Percentiles rank a stretch among this genome's conserved stretches.
Evolutionary conservation across 1,284 basidiomycete species (phyloP).

Genomic region (Cystobasidium slooffiae): DNA sequence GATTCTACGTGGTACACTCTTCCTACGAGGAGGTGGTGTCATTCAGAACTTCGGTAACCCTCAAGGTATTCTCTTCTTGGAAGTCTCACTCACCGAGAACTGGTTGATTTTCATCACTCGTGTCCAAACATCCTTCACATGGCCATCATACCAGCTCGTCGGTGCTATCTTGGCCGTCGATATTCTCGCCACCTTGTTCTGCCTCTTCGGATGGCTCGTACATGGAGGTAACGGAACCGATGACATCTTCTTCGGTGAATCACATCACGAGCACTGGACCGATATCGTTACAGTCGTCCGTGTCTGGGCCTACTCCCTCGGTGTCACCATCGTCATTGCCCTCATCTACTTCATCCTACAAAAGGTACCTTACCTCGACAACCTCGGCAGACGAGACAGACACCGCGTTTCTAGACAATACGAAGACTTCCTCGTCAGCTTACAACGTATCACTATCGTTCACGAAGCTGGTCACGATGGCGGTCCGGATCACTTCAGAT

Average conservation of each 20-base stretch:
- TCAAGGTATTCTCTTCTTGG: conserved; percentile 64
- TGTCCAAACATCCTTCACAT: conserved; percentile 47
- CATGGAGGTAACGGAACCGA: conserved; percentile 58
- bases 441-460: conserved; percentile 42
- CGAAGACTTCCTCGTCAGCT: conserved; percentile 40
- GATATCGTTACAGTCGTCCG: conserved; percentile 64
- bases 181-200: conserved; percentile 62
- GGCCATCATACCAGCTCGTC: conserved; percentile 61
- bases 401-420: conserved; percentile 49
- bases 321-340: conserved; percentile 61
- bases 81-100: conserved; percentile 65
- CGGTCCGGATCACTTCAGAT: conserved; percentile 29
- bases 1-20: conserved; percentile 63
- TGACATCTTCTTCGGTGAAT: conserved; percentile 44
- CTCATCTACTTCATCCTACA: conserved; percentile 60
- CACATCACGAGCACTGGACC: conserved; percentile 50
- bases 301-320: conserved; percentile 63
- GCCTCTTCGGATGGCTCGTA: conserved; percentile 63
- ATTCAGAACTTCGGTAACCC: conserved; percentile 63
- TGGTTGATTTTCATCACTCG: conserved; percentile 57
- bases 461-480: conserved; percentile 41
- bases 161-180: conserved; percentile 60
- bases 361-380: conserved; percentile 60
- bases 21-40: conserved; percentile 61
- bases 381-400: conserved; percentile 60